These are phyloP conservation scores for Boletus rubropictus DNA, from an alignment of 768 basidiomycete species.

Conservation along the genomic window DNA sequence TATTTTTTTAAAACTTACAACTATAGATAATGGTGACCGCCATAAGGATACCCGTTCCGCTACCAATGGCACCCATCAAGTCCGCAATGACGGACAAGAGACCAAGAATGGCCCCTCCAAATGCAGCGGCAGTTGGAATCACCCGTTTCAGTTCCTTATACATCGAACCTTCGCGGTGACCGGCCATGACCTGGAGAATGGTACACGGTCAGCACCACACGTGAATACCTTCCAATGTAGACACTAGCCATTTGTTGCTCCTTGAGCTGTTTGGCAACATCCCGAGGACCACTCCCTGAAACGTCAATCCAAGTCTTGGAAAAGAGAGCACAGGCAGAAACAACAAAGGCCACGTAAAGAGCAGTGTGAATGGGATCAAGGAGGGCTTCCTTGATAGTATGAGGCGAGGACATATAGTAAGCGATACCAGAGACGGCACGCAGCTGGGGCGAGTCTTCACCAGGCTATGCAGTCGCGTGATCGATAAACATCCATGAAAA, in stretches of 20 bases:
- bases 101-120: constrained; percentile 95
- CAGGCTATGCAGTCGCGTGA: constrained; percentile 50
- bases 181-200: constrained; percentile 58
- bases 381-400: constrained; percentile 80
- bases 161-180: constrained; percentile 95
- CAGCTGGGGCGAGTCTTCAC: constrained; percentile 92
- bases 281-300: constrained; percentile 90
- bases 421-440: constrained; percentile 85
- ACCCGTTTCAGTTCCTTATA: constrained; percentile 99
- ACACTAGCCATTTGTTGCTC: constrained; percentile 88
- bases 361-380: constrained; percentile 91
- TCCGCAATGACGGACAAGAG: constrained; percentile 88
- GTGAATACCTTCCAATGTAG: neutral
- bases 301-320: constrained; percentile 99
- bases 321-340: constrained; percentile 92
- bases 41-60: constrained; percentile 95
- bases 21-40: constrained; percentile 97
- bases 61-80: constrained; percentile 92
- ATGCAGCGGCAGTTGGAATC: constrained; percentile 95
- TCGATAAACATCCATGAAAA: neutral
- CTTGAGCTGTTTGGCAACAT: constrained; percentile 97
- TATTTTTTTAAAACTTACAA: constrained; percentile 34
- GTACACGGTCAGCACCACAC: neutral
- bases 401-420: constrained; percentile 99
- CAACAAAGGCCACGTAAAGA: constrained; percentile 88